phyloP scores from a whole-genome alignment of 768 basidiomycete genomes.

The Chalciporus piperatus region DNA sequence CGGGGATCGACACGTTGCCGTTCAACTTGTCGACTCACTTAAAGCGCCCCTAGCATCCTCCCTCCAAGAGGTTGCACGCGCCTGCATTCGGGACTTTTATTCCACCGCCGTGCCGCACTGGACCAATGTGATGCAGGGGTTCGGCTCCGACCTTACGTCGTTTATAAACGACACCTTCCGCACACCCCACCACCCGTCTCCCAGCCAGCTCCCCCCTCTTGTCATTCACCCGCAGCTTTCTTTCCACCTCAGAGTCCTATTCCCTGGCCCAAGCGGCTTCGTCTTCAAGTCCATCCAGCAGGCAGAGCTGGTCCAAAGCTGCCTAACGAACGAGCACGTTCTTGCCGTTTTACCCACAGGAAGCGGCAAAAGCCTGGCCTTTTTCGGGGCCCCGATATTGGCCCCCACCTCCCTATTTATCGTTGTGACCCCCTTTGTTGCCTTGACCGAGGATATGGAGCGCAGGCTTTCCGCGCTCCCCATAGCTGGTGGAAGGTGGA shows the following conservation, averaged over 20 bases:
- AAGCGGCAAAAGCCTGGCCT: constrained; percentile 12
- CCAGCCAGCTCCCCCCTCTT: not conserved
- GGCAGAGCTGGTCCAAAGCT: constrained; percentile 10
- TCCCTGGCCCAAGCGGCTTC: not conserved
- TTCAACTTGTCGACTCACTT: too few relatives aligned
- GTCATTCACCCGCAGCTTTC: not conserved
- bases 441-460: constrained; percentile 8
- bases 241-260: not conserved
- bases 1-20: too few relatives aligned
- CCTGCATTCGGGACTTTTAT: not conserved
- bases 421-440: constrained; percentile 3
- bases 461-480: not conserved
- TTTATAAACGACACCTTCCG: not conserved
- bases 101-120: not conserved
- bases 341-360: constrained; percentile 9
- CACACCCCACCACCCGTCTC: too few relatives aligned
- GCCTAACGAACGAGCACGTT: constrained; percentile 1
- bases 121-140: constrained; percentile 1
- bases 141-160: not conserved
- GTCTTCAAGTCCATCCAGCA: constrained; percentile 1
- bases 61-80: not conserved
- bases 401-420: not conserved
- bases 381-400: constrained; percentile 4
- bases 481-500: not conserved
- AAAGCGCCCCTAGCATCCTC: not conserved